Evolutionary conservation across 768 basidiomycete genomes (phyloP).

Genomic region (Suillus paluster): DNA sequence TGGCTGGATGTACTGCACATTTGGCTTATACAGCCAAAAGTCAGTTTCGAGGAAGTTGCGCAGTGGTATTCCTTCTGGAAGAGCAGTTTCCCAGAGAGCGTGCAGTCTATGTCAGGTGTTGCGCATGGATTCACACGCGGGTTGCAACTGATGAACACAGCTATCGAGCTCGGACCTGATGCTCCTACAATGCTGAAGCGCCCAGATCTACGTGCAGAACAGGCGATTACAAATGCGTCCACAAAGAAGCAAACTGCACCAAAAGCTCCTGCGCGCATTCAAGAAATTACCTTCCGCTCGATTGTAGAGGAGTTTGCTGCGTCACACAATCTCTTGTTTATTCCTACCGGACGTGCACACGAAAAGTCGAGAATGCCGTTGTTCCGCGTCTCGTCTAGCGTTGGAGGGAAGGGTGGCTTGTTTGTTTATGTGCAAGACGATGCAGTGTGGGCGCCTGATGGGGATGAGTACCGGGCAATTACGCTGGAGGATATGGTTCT

Average conservation of each 20-base stretch:
- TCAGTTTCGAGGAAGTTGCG: conserved; percentile 90
- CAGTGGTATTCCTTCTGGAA: conserved; percentile 97
- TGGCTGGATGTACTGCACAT: conserved; percentile 91
- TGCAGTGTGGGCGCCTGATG: conserved; percentile 86
- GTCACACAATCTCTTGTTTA: conserved; percentile 83
- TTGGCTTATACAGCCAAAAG: conserved; percentile 90
- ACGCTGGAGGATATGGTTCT: conserved; percentile 88
- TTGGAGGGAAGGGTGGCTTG: conserved; percentile 85
- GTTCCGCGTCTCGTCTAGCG: conserved; percentile 77
- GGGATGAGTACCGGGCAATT: conserved; percentile 74
- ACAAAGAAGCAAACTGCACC: conserved; percentile 34
- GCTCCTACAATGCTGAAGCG: conserved; percentile 70
- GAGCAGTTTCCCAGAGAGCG: conserved; percentile 65
- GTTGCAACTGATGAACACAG: conserved; percentile 92
- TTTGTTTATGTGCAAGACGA: conserved; percentile 91
- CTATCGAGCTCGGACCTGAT: conserved; percentile 82
- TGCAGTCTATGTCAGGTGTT: conserved; percentile 70
- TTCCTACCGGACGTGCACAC: conserved; percentile 87
- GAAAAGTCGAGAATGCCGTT: conserved; percentile 87
- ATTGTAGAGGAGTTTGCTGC: conserved; percentile 93
- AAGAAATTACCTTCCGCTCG: conserved; percentile 90
- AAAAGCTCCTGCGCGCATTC: conserved; percentile 53
- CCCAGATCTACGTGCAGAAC: conserved; percentile 65
- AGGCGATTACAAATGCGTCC: conserved; percentile 30
- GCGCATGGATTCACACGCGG: conserved; percentile 85